These are phyloP conservation scores for Annulohypoxylon truncatum DNA, from an alignment of 2,329 filamentous ascomycete genomes.

Conservation along the genomic window DNA sequence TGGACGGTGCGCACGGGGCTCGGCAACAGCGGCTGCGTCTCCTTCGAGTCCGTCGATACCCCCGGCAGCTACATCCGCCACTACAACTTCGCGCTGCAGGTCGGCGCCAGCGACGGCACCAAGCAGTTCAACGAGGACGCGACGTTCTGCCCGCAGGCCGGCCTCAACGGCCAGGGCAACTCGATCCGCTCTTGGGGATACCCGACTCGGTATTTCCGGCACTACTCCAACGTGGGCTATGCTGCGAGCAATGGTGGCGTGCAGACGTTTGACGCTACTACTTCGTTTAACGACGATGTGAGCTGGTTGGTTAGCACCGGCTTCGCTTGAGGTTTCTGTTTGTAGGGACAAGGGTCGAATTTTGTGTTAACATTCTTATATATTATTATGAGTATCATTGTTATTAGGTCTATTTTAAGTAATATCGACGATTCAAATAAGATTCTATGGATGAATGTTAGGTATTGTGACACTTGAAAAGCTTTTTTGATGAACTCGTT, in stretches of 20 bases:
- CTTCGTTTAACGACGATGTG: background rate
- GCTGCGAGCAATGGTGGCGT: background rate
- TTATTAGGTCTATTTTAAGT: too few species aligned
- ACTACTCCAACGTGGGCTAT: background rate
- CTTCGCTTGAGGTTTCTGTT: background rate
- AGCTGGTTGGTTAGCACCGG: background rate
- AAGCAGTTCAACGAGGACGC: conserved; percentile 3
- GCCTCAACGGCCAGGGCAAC: background rate
- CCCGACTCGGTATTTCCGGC: background rate
- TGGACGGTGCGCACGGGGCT: background rate
- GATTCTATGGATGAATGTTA: too few species aligned
- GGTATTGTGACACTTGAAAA: too few species aligned
- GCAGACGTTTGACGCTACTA: background rate
- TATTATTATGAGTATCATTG: background rate
- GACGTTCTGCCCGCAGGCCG: background rate
- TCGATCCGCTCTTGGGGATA: background rate
- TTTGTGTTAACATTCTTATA: background rate
- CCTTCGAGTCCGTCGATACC: background rate
- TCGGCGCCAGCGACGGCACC: background rate
- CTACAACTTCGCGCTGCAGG: background rate
- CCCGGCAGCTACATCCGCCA: background rate
- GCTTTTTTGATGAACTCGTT: too few species aligned
- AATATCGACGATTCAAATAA: too few species aligned
- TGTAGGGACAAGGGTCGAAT: background rate
- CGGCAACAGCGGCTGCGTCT: background rate